A percentile compares a stretch with the other conserved stretches of the same genome.
phyloP scores from a whole-genome alignment of 2,329 filamentous ascomycete species.

The Aspergillus vadensis region DNA sequence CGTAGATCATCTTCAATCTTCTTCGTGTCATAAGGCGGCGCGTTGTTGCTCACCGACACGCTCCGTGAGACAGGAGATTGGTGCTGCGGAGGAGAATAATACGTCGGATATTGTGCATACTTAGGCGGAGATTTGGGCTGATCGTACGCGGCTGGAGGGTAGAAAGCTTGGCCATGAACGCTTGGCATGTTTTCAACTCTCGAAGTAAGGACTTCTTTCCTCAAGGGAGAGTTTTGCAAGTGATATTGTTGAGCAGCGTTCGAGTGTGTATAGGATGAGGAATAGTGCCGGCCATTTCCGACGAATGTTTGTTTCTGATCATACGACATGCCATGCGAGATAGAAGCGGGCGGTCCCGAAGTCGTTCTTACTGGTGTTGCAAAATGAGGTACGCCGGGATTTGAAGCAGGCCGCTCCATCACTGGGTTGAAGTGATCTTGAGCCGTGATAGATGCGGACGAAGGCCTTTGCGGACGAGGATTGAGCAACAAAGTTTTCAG shows the following conservation, averaged over 20 bases:
- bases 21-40: constrained; percentile 42
- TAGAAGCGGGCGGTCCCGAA: constrained; percentile 37
- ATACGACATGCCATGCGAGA: constrained; percentile 20
- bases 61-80: constrained; percentile 26
- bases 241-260: constrained; percentile 26
- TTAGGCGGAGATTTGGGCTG: constrained; percentile 24
- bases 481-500: constrained; percentile 50
- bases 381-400: constrained; percentile 31
- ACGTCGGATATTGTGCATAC: constrained; percentile 18
- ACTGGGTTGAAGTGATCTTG: constrained; percentile 23
- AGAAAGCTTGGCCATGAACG: constrained; percentile 18
- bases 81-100: constrained; percentile 27
- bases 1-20: constrained; percentile 53
- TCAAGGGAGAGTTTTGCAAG: constrained; percentile 34
- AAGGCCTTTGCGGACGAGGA: constrained; percentile 40
- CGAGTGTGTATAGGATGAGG: constrained; percentile 26
- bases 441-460: constrained; percentile 33
- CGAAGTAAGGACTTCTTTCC: constrained; percentile 33
- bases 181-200: constrained; percentile 18
- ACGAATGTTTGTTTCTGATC: constrained; percentile 20
- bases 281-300: constrained; percentile 25
- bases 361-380: constrained; percentile 35
- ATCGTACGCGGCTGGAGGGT: constrained; percentile 26
- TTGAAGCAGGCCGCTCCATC: constrained; percentile 20
- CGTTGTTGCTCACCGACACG: constrained; percentile 25